Conservation (phyloP, 306 rosid genomes). For the Acacia melanoxylon region DNA sequence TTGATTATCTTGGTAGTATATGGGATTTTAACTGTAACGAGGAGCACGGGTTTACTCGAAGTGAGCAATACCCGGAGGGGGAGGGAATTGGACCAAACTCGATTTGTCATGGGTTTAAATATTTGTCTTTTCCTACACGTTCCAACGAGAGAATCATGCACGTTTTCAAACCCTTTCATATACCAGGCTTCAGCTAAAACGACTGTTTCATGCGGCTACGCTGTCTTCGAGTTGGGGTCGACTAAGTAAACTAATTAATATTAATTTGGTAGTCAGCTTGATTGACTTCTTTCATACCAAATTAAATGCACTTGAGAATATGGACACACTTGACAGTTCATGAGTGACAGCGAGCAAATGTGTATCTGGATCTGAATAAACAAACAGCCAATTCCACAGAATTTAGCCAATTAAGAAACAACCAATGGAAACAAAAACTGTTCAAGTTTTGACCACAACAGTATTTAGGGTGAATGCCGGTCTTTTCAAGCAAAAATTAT, state of each 20-base stretch:
- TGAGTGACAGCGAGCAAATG: slow-evolving; percentile 2
- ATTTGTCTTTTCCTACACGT: neutral
- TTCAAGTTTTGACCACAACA: neutral
- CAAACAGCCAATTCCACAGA: neutral
- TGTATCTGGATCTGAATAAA: neutral
- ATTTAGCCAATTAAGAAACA: neutral
- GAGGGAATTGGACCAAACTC: neutral
- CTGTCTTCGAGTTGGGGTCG: slow-evolving; percentile 20
- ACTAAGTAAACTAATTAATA: neutral
- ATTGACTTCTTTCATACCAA: slow-evolving; percentile 14
- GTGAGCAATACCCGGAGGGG: neutral
- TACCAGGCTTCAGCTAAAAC: neutral
- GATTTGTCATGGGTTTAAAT: neutral
- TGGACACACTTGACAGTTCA: neutral
- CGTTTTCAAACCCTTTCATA: slow-evolving; percentile 1
- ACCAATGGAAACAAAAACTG: neutral
- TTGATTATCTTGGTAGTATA: neutral
- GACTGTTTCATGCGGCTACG: neutral
- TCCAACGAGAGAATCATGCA: neutral
- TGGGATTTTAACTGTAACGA: neutral
- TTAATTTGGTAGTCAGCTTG: neutral
- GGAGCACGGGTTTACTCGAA: neutral
- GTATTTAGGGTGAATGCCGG: neutral
- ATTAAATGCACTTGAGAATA: slow-evolving; percentile 20
- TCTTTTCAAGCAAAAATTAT: neutral